Conservation (phyloP, 129 eudicot genomes). For the Pulicaria dysenterica region DNA sequence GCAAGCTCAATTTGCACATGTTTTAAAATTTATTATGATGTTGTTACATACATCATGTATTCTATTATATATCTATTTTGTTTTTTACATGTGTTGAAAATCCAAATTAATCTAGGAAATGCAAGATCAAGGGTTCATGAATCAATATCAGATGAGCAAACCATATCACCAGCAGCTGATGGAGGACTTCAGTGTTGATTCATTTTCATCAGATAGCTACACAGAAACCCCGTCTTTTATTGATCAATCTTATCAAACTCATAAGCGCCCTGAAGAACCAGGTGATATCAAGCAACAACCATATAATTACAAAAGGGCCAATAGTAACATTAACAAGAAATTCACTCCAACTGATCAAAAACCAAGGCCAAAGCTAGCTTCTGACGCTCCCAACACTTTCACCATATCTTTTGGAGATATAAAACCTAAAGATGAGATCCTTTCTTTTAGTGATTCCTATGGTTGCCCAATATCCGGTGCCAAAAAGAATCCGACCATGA, state of each 20-base stretch:
- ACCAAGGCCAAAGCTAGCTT: conserved; percentile 27
- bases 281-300: conserved; percentile 30
- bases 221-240: conserved; percentile 38
- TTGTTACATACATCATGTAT: neutral
- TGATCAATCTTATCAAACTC: conserved; percentile 43
- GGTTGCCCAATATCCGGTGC: conserved; percentile 27
- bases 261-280: conserved; percentile 29
- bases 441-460: conserved; percentile 36
- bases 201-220: conserved; percentile 47
- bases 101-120: conserved; percentile 28
- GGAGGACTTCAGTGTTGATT: conserved; percentile 46
- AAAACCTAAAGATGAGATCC: conserved; percentile 42
- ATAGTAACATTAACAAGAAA: conserved; percentile 20
- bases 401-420: conserved; percentile 43
- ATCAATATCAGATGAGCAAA: conserved; percentile 44
- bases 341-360: conserved; percentile 24
- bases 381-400: conserved; percentile 36
- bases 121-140: conserved; percentile 47
- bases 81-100: conserved; percentile 24
- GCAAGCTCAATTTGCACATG: neutral
- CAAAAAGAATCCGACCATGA: conserved; percentile 30
- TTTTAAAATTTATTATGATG: neutral
- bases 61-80: neutral
- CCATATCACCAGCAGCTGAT: conserved; percentile 40
- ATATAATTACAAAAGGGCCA: conserved; percentile 23